These are phyloP conservation scores for Erodium texanum DNA, from an alignment of 441 rosid species.

Conservation along the genomic window DNA sequence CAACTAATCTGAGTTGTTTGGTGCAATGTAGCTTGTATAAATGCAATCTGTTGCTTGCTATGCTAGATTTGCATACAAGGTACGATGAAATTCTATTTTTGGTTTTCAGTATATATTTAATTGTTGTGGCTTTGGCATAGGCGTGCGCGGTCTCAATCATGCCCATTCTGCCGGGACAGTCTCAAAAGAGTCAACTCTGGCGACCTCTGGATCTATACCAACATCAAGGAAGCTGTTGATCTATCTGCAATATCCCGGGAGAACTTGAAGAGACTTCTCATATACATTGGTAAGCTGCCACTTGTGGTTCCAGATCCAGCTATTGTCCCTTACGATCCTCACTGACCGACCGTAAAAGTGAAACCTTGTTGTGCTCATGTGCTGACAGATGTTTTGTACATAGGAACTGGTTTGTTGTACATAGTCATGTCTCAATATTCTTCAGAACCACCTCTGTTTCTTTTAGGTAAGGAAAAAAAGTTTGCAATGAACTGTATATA, in stretches of 20 bases:
- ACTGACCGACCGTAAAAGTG: neutral
- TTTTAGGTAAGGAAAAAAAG: neutral
- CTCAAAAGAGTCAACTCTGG: constrained; percentile 61
- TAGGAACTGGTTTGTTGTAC: neutral
- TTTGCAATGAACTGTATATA: neutral
- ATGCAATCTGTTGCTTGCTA: neutral
- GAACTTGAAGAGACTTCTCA: constrained; percentile 48
- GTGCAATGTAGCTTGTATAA: too few species aligned
- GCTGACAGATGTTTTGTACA: neutral
- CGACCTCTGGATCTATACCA: constrained; percentile 72
- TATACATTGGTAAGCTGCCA: constrained; percentile 67
- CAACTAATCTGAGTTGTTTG: neutral
- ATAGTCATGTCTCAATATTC: neutral
- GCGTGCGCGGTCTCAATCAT: constrained; percentile 66
- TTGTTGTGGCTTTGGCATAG: constrained; percentile 27
- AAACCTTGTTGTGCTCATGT: neutral
- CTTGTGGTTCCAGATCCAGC: constrained; percentile 48
- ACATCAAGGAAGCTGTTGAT: constrained; percentile 39
- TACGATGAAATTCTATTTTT: neutral
- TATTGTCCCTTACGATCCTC: constrained; percentile 38
- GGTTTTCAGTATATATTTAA: neutral
- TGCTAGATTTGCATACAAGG: neutral
- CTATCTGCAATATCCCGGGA: constrained; percentile 40
- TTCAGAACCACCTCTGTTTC: too few species aligned
- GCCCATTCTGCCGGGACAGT: constrained; percentile 80